These are phyloP conservation scores for Oryza glaberrima DNA, from an alignment of 176 grass and related monocot genomes.

Conservation along the genomic window DNA sequence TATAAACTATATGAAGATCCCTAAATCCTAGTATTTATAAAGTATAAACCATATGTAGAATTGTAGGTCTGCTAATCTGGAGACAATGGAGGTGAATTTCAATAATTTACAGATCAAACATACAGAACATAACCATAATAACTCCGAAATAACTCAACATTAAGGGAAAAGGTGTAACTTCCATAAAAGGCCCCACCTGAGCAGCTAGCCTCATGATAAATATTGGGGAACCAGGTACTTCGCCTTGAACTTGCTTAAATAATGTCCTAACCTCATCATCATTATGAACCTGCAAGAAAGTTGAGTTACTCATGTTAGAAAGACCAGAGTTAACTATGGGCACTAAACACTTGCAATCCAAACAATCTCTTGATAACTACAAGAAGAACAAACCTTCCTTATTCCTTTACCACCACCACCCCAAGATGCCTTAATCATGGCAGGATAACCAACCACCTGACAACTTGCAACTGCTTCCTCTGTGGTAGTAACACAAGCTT, in stretches of 20 bases:
- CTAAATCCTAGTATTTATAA: neutral
- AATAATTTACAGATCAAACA: conserved; percentile 7
- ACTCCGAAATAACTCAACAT: neutral
- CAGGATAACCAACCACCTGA: conserved; percentile 91
- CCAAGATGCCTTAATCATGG: conserved; percentile 99
- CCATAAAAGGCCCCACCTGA: conserved; percentile 61
- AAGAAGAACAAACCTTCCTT: conserved; percentile 70
- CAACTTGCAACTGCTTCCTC: conserved; percentile 96
- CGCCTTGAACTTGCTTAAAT: conserved; percentile 99
- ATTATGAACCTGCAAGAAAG: conserved; percentile 84
- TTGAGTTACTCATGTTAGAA: conserved; percentile 28
- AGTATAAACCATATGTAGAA: conserved; percentile 10
- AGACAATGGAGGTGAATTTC: neutral
- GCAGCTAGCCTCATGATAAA: conserved; percentile 98
- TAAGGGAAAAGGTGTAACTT: neutral
- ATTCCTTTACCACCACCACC: conserved; percentile 99
- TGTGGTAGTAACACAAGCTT: conserved; percentile 95
- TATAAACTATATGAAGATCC: too few relatives aligned
- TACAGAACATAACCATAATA: conserved; percentile 17
- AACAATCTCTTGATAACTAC: conserved; percentile 27
- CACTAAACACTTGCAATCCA: conserved; percentile 37
- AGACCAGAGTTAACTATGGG: conserved; percentile 9
- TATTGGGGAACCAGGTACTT: conserved; percentile 98
- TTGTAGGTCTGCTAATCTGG: neutral
- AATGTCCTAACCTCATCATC: conserved; percentile 91